Base-by-base conservation (phyloP, 2,329 filamentous ascomycete species). In the Cladophialophora yegresii region DNA sequence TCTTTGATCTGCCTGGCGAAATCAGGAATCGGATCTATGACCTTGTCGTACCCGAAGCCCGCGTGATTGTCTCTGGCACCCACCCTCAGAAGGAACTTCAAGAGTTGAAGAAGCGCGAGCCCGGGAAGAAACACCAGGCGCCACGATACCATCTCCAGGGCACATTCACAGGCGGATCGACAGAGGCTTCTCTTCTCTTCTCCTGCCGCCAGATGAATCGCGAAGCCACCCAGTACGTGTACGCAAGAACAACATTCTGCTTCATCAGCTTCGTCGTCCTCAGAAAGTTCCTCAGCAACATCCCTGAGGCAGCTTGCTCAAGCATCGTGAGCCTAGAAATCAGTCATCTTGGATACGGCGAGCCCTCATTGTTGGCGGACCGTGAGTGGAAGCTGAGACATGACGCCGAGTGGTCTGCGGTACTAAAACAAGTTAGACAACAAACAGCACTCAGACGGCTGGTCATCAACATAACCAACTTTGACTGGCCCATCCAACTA, bases 1-100 rank as follows among this genome's bases (percentile, higher is more conserved):
- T 92, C 74, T 81, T 92, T 63, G 79, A 84, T 32, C 78, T 93
- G 0, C 89, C 90, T 0, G 82, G 85, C 0, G 90, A 93, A 73
- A 75, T 93, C 32, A 87, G 90, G 7, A 79, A 89, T 64, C 85
- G 86, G 70, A 84, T 93, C 12, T 92, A 92, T 73, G 82, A 80
- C 45, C 80, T 86, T 69, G 82, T 87, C 67, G 88, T 91, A 67
- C 75, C 80, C 4, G 45, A 66, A 32, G 64, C 62, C 56, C 65
- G 61, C 20, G 63, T 69, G 13, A 54, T 66, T 16, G 53, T 71
- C 53, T 50, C 53, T 8, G 60, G 53, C 36, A 70, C 57, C 58
- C 64, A 68, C 33, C 69, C 70, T 43, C 65, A 71, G 55, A 69
- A 68, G 45, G 65, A 70, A 49, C 58, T 66, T 10, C 57, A 63